A percentile compares a stretch with the other conserved stretches of the same genome.
These are phyloP conservation scores for Effrenium voratum DNA, from an alignment of 73 alveolate genomes.

Conservation along the genomic window DNA sequence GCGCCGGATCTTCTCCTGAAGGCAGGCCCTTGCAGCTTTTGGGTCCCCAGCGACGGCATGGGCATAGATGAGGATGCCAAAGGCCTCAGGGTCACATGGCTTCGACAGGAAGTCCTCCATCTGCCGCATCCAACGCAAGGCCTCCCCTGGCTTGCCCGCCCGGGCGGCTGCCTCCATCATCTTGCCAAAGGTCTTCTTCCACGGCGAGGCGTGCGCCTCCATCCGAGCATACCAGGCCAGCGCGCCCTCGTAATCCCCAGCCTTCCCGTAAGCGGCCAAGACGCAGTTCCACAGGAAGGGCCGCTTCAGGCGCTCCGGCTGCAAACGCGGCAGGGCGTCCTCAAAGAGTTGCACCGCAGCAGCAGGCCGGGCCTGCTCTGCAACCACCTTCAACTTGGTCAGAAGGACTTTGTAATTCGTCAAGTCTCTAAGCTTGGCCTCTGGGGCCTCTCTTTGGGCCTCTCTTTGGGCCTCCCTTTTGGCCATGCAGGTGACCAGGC, in stretches of 20 bases:
- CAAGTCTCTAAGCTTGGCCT: too few species aligned
- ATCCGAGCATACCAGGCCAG: background rate
- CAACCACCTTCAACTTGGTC: background rate
- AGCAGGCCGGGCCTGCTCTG: conserved; percentile 3
- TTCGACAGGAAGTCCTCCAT: background rate
- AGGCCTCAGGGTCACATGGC: background rate
- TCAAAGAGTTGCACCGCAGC: conserved; percentile 19
- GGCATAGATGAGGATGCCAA: conserved; percentile 59
- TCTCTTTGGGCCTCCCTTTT: too few species aligned
- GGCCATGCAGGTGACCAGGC: too few species aligned
- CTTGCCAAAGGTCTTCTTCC: conserved; percentile 49
- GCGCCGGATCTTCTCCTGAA: conserved; percentile 21
- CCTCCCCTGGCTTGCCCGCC: conserved; percentile 55
- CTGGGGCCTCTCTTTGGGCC: too few species aligned
- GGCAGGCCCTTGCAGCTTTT: background rate
- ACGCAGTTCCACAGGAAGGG: conserved; percentile 21
- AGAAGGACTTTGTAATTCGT: too few species aligned
- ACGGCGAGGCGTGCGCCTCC: conserved; percentile 19
- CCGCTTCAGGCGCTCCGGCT: background rate
- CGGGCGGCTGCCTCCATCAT: conserved; percentile 79
- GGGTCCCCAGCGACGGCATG: conserved; percentile 31
- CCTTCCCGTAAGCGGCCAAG: conserved; percentile 35
- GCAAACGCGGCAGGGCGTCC: background rate
- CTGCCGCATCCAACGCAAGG: conserved; percentile 33
- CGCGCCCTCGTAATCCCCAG: conserved; percentile 64